These are phyloP conservation scores for Alternaria longipes DNA, from an alignment of 2,329 filamentous ascomycete species.

Conservation along the genomic window DNA sequence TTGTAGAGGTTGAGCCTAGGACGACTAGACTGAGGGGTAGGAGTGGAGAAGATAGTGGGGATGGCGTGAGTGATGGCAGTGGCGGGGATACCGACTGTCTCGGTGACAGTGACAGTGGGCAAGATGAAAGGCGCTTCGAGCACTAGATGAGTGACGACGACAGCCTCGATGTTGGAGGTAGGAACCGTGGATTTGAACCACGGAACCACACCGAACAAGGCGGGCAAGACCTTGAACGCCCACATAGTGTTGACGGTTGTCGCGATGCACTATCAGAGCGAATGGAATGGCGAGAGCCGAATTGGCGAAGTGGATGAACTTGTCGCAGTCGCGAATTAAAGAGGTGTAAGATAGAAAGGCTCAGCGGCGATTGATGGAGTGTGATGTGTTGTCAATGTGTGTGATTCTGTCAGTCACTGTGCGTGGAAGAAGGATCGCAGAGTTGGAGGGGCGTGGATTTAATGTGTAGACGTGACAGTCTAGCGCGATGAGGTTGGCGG, in stretches of 20 bases:
- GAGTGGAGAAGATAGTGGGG: not conserved
- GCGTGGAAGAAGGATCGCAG: not conserved
- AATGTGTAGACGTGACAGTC: not conserved
- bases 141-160: constrained; percentile 1
- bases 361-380: not conserved
- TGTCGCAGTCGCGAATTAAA: not conserved
- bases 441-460: not conserved
- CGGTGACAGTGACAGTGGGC: constrained; percentile 14
- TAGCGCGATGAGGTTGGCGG: constrained; percentile 2
- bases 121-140: constrained; percentile 1
- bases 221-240: constrained; percentile 1
- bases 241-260: constrained; percentile 7
- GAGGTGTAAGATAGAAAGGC: not conserved
- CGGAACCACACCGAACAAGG: constrained; percentile 1
- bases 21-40: not conserved
- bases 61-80: constrained; percentile 8
- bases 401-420: not conserved
- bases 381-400: not conserved
- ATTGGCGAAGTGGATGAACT: not conserved
- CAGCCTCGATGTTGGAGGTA: not conserved
- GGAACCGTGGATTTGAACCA: not conserved
- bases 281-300: not conserved
- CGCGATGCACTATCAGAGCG: not conserved
- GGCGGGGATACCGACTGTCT: constrained; percentile 11
- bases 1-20: constrained; percentile 1